Percentiles rank a stretch among this genome's conserved stretches.
Conservation (phyloP, 148 eudicot genomes). For the Pouteria glomerata region DNA sequence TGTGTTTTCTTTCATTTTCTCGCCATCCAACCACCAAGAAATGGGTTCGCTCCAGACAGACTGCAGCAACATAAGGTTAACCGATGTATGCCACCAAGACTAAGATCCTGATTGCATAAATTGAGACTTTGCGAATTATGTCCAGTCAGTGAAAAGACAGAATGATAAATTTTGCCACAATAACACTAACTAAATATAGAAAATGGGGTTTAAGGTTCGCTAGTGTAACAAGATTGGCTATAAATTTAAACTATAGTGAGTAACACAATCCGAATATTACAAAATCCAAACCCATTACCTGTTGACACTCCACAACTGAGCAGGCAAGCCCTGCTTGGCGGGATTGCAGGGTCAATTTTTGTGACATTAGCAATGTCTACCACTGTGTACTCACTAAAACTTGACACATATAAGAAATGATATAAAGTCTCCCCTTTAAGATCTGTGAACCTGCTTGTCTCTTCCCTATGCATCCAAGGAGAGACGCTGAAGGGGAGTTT, state of each 20-base stretch:
- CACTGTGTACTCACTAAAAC: slow-evolving; percentile 81
- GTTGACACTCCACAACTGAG: slow-evolving; percentile 91
- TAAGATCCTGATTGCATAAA: not conserved
- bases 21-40: too few species aligned
- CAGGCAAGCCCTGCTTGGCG: slow-evolving; percentile 86
- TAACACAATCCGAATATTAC: not conserved
- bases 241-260: not conserved
- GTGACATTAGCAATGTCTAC: slow-evolving; percentile 58
- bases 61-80: not conserved
- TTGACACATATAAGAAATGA: slow-evolving; percentile 65
- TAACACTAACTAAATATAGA: too few species aligned
- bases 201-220: not conserved
- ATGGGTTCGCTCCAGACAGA: too few species aligned
- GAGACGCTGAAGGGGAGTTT: slow-evolving; percentile 53
- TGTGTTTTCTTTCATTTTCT: too few species aligned
- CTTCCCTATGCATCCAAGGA: slow-evolving; percentile 67
- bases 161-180: too few species aligned
- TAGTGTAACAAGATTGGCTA: not conserved
- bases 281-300: slow-evolving; percentile 32
- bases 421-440: slow-evolving; percentile 62
- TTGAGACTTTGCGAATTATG: not conserved
- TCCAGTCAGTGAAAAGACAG: not conserved
- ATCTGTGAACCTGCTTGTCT: slow-evolving; percentile 70
- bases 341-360: slow-evolving; percentile 57
- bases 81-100: not conserved